Evolutionary conservation across 73 alveolate genomes (phyloP).

Genomic region (Stentor coeruleus): DNA sequence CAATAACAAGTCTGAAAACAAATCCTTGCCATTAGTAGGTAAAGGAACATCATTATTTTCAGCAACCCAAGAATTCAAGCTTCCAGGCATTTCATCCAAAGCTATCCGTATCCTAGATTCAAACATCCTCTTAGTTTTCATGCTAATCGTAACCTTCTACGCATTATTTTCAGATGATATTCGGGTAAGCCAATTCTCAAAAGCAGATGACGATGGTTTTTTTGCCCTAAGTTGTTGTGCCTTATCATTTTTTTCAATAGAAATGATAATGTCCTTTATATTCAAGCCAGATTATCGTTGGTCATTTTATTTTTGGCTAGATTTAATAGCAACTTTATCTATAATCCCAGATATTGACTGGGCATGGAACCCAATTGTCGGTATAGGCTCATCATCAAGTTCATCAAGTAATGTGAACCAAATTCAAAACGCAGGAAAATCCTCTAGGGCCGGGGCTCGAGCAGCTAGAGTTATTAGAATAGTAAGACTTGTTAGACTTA

Average conservation of each 20-base stretch:
- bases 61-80: background rate
- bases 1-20: background rate
- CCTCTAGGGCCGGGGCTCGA: constrained; percentile 60
- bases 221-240: background rate
- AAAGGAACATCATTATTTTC: background rate
- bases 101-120: constrained; percentile 13
- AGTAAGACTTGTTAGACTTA: constrained; percentile 69
- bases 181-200: constrained; percentile 51
- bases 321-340: constrained; percentile 61
- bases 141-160: constrained; percentile 70
- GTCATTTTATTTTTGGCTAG: constrained; percentile 72
- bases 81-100: background rate
- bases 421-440: constrained; percentile 50
- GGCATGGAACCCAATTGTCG: constrained; percentile 39
- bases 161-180: constrained; percentile 85
- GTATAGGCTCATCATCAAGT: constrained; percentile 25
- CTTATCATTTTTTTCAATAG: constrained; percentile 12
- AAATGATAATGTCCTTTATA: constrained; percentile 25
- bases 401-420: constrained; percentile 22
- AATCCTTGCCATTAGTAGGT: background rate
- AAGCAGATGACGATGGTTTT: constrained; percentile 59
- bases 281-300: constrained; percentile 25
- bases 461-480: constrained; percentile 77
- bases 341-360: constrained; percentile 66
- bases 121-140: constrained; percentile 31